A percentile compares a stretch with the other conserved stretches of the same genome.
phyloP scores from a whole-genome alignment of 1,284 basidiomycete genomes.

The Trichosporon coremiiforme region DNA sequence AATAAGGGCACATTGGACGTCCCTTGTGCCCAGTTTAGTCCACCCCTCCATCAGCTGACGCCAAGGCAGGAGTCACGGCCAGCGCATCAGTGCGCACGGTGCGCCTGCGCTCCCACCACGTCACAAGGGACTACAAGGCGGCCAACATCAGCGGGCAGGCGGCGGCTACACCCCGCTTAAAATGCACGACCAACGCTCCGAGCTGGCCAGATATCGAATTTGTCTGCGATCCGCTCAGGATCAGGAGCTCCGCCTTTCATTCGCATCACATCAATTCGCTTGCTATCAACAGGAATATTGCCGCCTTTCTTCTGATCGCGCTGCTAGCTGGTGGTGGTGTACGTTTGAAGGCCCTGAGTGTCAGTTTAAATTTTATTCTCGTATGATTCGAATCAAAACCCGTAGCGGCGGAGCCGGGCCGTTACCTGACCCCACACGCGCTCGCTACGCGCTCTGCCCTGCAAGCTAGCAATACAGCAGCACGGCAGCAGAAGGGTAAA shows the following conservation, averaged over 20 bases:
- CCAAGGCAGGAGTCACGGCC: slow-evolving; percentile 2
- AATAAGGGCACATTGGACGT: neutral
- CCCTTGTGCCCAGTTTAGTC: slow-evolving; percentile 12
- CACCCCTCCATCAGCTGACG: slow-evolving; percentile 14
- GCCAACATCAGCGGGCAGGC: neutral
- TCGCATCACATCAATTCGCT: neutral
- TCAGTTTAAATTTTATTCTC: slow-evolving; percentile 4
- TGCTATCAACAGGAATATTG: neutral
- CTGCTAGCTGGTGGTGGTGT: neutral
- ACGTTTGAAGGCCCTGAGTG: slow-evolving; percentile 4
- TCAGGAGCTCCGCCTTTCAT: neutral
- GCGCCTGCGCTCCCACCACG: neutral
- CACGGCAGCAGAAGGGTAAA: neutral
- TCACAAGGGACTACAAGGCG: slow-evolving; percentile 3
- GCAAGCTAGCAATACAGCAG: neutral
- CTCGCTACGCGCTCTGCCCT: neutral
- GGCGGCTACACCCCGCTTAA: slow-evolving; percentile 10
- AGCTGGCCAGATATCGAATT: neutral
- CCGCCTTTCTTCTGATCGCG: neutral
- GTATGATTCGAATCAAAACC: neutral
- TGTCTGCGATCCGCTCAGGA: neutral
- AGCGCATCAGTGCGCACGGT: neutral
- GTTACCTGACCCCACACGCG: neutral
- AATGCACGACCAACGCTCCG: neutral
- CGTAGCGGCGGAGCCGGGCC: neutral